Evolutionary conservation across 306 rosid genomes (phyloP).

Genomic region (Erythrophleum fordii): DNA sequence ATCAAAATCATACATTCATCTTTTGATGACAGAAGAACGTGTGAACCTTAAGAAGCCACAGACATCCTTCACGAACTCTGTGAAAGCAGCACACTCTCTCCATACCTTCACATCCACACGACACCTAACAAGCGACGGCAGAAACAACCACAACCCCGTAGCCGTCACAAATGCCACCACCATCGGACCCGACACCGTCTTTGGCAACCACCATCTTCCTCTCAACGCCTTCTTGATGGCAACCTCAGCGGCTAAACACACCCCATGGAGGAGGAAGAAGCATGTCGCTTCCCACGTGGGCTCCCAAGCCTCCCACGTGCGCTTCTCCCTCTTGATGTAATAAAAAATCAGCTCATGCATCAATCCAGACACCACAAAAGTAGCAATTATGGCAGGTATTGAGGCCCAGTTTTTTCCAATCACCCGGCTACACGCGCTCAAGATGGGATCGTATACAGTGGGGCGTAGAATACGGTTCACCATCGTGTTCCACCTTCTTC

Average conservation of each 20-base stretch:
- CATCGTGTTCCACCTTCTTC: conserved; percentile 43
- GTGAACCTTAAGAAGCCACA: not conserved
- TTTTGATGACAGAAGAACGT: not conserved
- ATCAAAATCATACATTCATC: no score
- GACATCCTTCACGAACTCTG: not conserved
- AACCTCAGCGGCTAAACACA: conserved; percentile 33
- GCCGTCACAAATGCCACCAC: conserved; percentile 26
- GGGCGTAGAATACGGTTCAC: conserved; percentile 43
- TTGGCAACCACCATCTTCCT: conserved; percentile 29
- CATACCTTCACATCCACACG: conserved; percentile 34
- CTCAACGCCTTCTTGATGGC: conserved; percentile 12
- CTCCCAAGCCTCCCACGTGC: conserved; percentile 49
- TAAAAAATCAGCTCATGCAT: conserved; percentile 49
- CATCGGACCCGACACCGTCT: conserved; percentile 16
- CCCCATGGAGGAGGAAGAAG: conserved; percentile 43
- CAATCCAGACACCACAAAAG: conserved; percentile 30
- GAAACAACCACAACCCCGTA: conserved; percentile 33
- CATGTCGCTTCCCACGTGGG: conserved; percentile 46
- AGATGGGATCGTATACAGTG: conserved; percentile 32
- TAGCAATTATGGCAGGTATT: conserved; percentile 19
- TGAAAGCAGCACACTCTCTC: conserved; percentile 26
- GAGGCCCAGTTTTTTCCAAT: conserved; percentile 43
- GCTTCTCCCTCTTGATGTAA: conserved; percentile 41
- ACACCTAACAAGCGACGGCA: conserved; percentile 44
- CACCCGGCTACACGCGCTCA: not conserved